These are phyloP conservation scores for Rostrohypoxylon terebratum DNA, from an alignment of 495 filamentous ascomycete species.

Conservation along the genomic window DNA sequence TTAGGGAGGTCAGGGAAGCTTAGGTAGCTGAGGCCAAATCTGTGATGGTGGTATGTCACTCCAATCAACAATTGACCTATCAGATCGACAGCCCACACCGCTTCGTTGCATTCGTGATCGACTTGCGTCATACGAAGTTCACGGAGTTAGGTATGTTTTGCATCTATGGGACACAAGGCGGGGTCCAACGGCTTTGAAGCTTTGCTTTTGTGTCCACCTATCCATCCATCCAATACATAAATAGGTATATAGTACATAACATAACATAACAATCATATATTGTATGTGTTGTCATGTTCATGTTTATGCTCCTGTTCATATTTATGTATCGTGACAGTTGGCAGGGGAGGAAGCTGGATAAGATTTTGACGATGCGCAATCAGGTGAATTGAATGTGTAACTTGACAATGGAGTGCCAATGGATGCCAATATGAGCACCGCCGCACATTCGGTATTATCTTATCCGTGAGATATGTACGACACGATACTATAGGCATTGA, in stretches of 20 bases:
- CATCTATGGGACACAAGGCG: constrained; percentile 27
- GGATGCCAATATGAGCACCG: not conserved
- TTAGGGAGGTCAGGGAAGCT: not conserved
- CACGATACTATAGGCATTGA: not conserved
- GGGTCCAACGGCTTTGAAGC: constrained; percentile 22
- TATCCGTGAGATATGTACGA: not conserved
- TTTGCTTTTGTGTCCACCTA: not conserved
- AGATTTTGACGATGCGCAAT: not conserved
- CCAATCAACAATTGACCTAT: constrained; percentile 47
- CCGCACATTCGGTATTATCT: constrained; percentile 11
- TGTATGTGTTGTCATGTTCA: not conserved
- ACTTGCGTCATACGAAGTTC: constrained; percentile 47
- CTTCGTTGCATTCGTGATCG: constrained; percentile 33
- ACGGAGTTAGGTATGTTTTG: constrained; percentile 42
- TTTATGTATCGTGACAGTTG: constrained; percentile 20
- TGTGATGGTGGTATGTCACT: constrained; percentile 31
- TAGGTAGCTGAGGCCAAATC: constrained; percentile 20
- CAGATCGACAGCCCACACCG: constrained; percentile 34
- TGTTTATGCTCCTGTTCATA: too few species aligned
- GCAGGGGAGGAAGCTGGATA: constrained; percentile 13
- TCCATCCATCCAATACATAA: constrained; percentile 19
- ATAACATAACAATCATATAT: not conserved
- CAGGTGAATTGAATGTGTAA: constrained; percentile 23
- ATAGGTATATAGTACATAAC: not conserved
- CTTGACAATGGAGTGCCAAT: constrained; percentile 8